Evolutionary conservation across 1,284 basidiomycete genomes (phyloP).

Genomic region (Xerocomus amazonicus): DNA sequence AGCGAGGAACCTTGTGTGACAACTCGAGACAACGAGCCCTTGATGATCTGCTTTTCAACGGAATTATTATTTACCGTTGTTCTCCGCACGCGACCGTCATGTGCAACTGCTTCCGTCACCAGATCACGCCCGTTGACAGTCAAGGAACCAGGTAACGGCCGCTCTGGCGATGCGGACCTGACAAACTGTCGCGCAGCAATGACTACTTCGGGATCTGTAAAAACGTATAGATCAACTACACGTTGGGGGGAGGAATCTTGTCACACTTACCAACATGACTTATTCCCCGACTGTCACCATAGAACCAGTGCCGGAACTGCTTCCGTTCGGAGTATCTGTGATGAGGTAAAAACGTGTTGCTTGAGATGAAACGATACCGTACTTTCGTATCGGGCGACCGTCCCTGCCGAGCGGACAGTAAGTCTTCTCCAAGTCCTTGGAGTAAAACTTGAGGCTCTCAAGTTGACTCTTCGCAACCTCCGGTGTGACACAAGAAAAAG

Average conservation of each 20-base stretch:
- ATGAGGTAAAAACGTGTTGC: background rate
- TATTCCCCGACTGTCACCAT: slow-evolving; percentile 51
- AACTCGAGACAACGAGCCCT: slow-evolving; percentile 54
- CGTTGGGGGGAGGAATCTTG: slow-evolving; percentile 1
- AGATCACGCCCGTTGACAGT: slow-evolving; percentile 34
- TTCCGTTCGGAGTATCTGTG: slow-evolving; percentile 49
- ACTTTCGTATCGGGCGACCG: slow-evolving; percentile 61
- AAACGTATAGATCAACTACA: background rate
- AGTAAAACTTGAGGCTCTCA: slow-evolving; percentile 46
- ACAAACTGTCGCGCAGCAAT: slow-evolving; percentile 22
- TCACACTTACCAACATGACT: slow-evolving; percentile 48
- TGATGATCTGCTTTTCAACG: slow-evolving; percentile 51
- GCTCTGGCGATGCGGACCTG: slow-evolving; percentile 28
- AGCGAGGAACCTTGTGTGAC: slow-evolving; percentile 31
- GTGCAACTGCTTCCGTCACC: slow-evolving; percentile 35
- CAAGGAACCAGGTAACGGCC: slow-evolving; percentile 20
- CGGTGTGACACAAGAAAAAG: slow-evolving; percentile 61
- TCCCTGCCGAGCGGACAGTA: slow-evolving; percentile 58
- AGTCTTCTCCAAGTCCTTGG: slow-evolving; percentile 43
- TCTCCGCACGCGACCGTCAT: slow-evolving; percentile 41
- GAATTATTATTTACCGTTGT: slow-evolving; percentile 37
- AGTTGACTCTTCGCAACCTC: slow-evolving; percentile 51
- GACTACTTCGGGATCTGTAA: slow-evolving; percentile 26
- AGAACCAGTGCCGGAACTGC: slow-evolving; percentile 64
- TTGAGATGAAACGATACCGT: slow-evolving; percentile 19